Percentiles rank a stretch among this genome's conserved stretches.
These are phyloP conservation scores for Xylaria scruposa DNA, from an alignment of 495 filamentous ascomycete species.

Conservation along the genomic window DNA sequence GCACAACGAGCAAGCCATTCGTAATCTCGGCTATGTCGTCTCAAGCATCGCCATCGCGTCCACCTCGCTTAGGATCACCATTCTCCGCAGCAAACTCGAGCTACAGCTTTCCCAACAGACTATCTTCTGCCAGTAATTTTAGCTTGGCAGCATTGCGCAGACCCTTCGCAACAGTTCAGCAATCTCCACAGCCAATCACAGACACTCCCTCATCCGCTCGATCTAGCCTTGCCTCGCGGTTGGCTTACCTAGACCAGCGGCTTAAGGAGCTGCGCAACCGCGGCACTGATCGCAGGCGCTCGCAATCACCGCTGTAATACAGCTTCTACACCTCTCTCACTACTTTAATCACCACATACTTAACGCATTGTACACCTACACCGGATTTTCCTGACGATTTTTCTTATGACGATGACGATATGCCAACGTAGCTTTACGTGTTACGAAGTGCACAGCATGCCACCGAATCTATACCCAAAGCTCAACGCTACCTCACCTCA, in stretches of 20 bases:
- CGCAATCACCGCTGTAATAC: constrained; percentile 50
- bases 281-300: constrained; percentile 40
- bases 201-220: constrained; percentile 42
- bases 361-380: constrained; percentile 30
- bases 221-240: constrained; percentile 49
- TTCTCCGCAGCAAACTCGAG: constrained; percentile 52
- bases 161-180: constrained; percentile 55
- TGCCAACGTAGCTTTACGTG: constrained; percentile 29
- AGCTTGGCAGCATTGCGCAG: constrained; percentile 51
- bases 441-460: constrained; percentile 28
- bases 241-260: constrained; percentile 59
- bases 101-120: constrained; percentile 57
- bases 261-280: constrained; percentile 57
- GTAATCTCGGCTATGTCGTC: constrained; percentile 27
- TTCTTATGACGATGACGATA: constrained; percentile 42
- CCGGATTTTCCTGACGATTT: constrained; percentile 34
- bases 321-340: neutral
- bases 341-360: constrained; percentile 16
- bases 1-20: constrained; percentile 21
- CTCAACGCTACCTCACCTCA: constrained; percentile 17
- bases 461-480: constrained; percentile 19
- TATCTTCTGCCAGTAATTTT: constrained; percentile 48
- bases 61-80: constrained; percentile 58
- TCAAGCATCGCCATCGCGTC: constrained; percentile 36
- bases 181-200: constrained; percentile 37